Evolutionary conservation across 2,329 filamentous ascomycete species (phyloP).

Genomic region (Xylaria multiplex): DNA sequence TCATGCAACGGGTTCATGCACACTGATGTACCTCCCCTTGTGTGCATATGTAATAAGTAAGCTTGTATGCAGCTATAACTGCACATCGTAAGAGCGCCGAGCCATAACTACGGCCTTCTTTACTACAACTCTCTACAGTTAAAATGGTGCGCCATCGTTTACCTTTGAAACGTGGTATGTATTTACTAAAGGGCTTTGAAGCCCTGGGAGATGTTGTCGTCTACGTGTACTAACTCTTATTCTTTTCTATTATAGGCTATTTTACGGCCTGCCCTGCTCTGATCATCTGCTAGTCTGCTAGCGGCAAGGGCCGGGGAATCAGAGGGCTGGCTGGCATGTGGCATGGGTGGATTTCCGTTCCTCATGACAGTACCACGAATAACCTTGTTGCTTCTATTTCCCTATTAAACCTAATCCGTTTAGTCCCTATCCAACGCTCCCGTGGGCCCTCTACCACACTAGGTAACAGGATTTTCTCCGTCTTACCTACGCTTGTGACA

Average conservation of each 20-base stretch:
- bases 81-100: neutral
- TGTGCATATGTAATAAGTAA: constrained; percentile 30
- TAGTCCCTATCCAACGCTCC: constrained; percentile 8
- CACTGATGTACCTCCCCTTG: constrained; percentile 20
- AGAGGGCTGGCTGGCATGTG: constrained; percentile 14
- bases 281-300: constrained; percentile 25
- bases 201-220: constrained; percentile 15
- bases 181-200: constrained; percentile 7
- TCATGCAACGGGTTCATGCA: constrained; percentile 32
- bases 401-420: constrained; percentile 18
- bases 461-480: constrained; percentile 14
- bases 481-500: constrained; percentile 20
- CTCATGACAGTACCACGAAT: constrained; percentile 1
- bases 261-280: constrained; percentile 20
- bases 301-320: constrained; percentile 28
- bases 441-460: neutral
- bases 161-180: constrained; percentile 11
- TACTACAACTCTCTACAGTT: neutral
- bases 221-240: constrained; percentile 12
- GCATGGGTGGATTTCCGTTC: constrained; percentile 17
- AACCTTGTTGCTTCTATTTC: constrained; percentile 12
- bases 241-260: constrained; percentile 10
- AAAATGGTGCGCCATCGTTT: neutral
- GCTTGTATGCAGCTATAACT: constrained; percentile 23
- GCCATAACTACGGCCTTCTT: neutral